These are phyloP conservation scores for Trichophyton rubrum DNA, from an alignment of 2,329 filamentous ascomycete genomes.

Conservation along the genomic window DNA sequence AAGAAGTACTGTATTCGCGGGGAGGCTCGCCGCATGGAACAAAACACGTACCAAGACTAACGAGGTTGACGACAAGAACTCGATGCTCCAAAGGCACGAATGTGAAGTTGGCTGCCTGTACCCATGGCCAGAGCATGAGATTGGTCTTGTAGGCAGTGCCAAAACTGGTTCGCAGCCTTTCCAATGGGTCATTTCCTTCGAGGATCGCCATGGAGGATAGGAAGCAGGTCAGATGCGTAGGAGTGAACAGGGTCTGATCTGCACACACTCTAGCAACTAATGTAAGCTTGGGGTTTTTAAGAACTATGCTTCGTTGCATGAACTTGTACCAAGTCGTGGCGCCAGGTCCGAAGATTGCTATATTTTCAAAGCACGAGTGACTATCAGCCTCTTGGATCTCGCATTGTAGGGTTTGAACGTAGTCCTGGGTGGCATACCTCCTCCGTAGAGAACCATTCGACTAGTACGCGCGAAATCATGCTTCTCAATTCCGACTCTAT, in stretches of 20 bases:
- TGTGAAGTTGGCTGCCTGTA: conserved; percentile 79
- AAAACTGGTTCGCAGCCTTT: conserved; percentile 64
- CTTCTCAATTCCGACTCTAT: conserved; percentile 61
- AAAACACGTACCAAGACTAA: conserved; percentile 49
- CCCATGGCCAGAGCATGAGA: conserved; percentile 75
- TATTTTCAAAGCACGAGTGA: conserved; percentile 2
- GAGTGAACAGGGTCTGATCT: conserved; percentile 75
- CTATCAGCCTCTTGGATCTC: not conserved
- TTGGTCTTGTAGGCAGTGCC: conserved; percentile 63
- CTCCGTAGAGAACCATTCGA: conserved; percentile 39
- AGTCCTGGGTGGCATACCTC: conserved; percentile 25
- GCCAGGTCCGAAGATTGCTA: conserved; percentile 72
- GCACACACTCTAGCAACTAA: conserved; percentile 63
- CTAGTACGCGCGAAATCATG: conserved; percentile 51
- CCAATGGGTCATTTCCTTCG: conserved; percentile 53
- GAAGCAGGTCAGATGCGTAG: conserved; percentile 71
- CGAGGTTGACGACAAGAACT: conserved; percentile 73
- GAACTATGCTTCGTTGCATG: conserved; percentile 58
- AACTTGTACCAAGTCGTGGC: conserved; percentile 79
- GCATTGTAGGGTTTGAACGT: conserved; percentile 6
- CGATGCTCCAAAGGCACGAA: conserved; percentile 72
- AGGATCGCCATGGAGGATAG: conserved; percentile 71
- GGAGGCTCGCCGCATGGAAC: too few species aligned
- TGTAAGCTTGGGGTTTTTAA: conserved; percentile 52
- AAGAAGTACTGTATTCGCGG: not conserved